Percentiles rank a stretch among this genome's conserved stretches.
These are phyloP conservation scores for Candida manassasensis DNA, from an alignment of 805 yeast species.

Conservation along the genomic window DNA sequence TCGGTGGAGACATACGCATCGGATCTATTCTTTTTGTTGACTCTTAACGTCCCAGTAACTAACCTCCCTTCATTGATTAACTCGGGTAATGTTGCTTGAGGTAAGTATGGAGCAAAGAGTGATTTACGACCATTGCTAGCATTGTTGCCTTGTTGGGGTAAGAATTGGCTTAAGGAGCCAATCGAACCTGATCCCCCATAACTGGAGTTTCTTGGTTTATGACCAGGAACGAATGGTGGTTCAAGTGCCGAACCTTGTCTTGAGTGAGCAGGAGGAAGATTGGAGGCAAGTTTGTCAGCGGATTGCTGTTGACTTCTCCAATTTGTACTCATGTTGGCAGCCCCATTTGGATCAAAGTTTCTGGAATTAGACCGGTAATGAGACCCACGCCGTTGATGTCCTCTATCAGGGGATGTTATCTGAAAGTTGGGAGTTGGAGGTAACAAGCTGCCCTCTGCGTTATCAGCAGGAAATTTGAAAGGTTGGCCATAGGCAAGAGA, in stretches of 20 bases:
- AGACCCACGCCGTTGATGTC: slow-evolving; percentile 37
- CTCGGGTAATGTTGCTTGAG: slow-evolving; percentile 89
- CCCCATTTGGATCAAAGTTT: slow-evolving; percentile 31
- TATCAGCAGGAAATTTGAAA: slow-evolving; percentile 60
- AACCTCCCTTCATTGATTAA: slow-evolving; percentile 84
- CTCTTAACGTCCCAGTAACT: slow-evolving; percentile 89
- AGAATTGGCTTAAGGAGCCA: slow-evolving; percentile 40
- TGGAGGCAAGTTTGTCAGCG: slow-evolving; percentile 5
- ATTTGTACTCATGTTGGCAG: slow-evolving; percentile 45
- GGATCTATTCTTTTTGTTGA: slow-evolving; percentile 91
- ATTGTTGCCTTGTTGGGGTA: slow-evolving; percentile 19
- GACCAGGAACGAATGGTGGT: slow-evolving; percentile 62
- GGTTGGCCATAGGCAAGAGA: slow-evolving; percentile 43
- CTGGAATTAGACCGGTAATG: slow-evolving; percentile 38
- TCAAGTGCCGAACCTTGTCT: slow-evolving; percentile 27
- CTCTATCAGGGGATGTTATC: slow-evolving; percentile 36
- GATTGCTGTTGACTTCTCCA: slow-evolving; percentile 59
- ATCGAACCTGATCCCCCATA: slow-evolving; percentile 56
- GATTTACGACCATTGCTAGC: slow-evolving; percentile 57
- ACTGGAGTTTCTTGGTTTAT: slow-evolving; percentile 65
- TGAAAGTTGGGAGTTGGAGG: slow-evolving; percentile 55
- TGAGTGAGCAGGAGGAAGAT: slow-evolving; percentile 7
- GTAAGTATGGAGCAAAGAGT: slow-evolving; percentile 91
- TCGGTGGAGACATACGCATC: slow-evolving; percentile 99
- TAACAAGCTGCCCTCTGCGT: slow-evolving; percentile 21